Percentiles rank a stretch among this genome's conserved stretches.
Conservation (phyloP, 164 flowering plant genomes). For the Magnolia changhungtana region DNA sequence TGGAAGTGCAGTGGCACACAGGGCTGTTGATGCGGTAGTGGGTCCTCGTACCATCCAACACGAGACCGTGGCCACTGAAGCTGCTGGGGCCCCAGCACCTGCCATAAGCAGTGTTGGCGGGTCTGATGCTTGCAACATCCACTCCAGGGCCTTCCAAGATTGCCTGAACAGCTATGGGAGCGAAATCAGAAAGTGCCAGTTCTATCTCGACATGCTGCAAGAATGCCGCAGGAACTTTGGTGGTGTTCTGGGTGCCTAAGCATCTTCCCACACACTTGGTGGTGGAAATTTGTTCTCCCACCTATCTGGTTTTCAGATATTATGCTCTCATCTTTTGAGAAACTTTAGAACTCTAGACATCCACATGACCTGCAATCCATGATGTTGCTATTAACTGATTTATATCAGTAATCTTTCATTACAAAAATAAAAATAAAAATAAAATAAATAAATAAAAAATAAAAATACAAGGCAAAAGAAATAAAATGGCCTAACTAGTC, state of each 20-base stretch:
- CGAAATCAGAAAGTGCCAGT: conserved; percentile 28
- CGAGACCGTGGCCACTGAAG: conserved; percentile 59
- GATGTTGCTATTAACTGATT: background rate
- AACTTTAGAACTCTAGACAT: background rate
- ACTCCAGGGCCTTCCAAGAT: conserved; percentile 68
- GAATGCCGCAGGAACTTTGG: conserved; percentile 26
- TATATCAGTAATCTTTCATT: background rate
- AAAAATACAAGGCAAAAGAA: too few species aligned
- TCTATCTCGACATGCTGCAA: conserved; percentile 21
- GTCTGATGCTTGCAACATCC: conserved; percentile 53
- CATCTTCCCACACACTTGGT: background rate
- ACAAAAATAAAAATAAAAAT: too few species aligned
- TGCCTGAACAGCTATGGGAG: conserved; percentile 18
- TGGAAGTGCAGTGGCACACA: conserved; percentile 91
- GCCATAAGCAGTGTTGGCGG: conserved; percentile 26
- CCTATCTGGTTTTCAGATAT: too few species aligned
- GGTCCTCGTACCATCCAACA: conserved; percentile 88
- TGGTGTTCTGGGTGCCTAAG: conserved; percentile 8
- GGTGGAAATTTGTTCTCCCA: background rate
- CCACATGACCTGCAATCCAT: background rate
- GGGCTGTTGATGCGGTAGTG: conserved; percentile 84
- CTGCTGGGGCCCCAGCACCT: conserved; percentile 46
- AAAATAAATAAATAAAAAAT: too few species aligned
- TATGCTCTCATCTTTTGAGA: background rate
- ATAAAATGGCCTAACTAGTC: too few species aligned